A percentile compares a stretch with the other conserved stretches of the same genome.
phyloP scores from a whole-genome alignment of 2,329 filamentous ascomycete species.

The Penicillium verrucosum region DNA sequence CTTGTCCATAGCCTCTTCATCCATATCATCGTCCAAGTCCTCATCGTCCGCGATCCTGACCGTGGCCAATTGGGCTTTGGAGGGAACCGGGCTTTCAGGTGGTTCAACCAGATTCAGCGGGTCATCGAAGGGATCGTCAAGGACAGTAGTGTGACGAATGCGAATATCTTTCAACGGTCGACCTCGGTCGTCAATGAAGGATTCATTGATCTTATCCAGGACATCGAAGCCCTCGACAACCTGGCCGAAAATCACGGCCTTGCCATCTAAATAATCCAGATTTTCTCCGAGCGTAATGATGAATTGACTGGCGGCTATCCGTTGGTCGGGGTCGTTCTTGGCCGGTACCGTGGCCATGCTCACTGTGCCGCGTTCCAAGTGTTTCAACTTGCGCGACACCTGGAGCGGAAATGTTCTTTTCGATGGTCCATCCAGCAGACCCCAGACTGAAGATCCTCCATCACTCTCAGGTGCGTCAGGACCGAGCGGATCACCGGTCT shows the following conservation, averaged over 20 bases:
- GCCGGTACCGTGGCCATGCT: conserved; percentile 93
- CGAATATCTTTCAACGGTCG: conserved; percentile 90
- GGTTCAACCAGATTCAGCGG: conserved; percentile 73
- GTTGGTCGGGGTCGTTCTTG: conserved; percentile 71
- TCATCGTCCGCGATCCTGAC: conserved; percentile 90
- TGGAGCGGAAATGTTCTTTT: conserved; percentile 79
- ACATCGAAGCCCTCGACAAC: conserved; percentile 95
- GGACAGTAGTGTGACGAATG: conserved; percentile 84
- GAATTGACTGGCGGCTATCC: conserved; percentile 87
- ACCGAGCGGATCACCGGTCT: conserved; percentile 90
- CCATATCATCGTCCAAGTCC: conserved; percentile 71
- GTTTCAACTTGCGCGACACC: conserved; percentile 82
- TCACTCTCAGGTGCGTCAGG: conserved; percentile 80
- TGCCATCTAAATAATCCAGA: conserved; percentile 85
- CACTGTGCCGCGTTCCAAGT: conserved; percentile 83
- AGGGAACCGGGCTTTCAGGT: conserved; percentile 73
- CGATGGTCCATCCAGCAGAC: conserved; percentile 65
- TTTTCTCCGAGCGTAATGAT: conserved; percentile 87
- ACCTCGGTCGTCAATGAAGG: conserved; percentile 81
- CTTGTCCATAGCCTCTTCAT: conserved; percentile 77
- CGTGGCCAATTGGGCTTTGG: conserved; percentile 81
- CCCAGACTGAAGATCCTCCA: conserved; percentile 93
- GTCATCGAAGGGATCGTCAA: conserved; percentile 90
- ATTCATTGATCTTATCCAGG: conserved; percentile 86
- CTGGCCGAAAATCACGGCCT: conserved; percentile 90